Evolutionary conservation across 352 stramenopile genomes (phyloP).

Genomic region (Globisporangium viniferum): DNA sequence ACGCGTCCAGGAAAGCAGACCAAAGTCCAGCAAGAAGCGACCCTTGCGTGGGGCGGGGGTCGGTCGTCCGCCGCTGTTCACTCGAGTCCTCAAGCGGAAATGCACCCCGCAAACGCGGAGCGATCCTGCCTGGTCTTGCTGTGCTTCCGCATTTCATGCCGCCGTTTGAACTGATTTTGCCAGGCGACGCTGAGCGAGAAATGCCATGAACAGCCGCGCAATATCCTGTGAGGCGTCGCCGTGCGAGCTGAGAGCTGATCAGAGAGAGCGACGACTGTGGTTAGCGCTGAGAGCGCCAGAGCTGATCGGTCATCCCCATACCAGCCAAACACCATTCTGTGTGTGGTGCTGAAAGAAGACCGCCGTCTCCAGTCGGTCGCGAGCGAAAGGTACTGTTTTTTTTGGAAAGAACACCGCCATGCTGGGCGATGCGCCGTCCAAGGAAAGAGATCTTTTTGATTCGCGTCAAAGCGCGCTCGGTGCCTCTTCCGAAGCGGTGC

Average conservation of each 20-base stretch:
- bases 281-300: no score
- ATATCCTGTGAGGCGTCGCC: neutral
- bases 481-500: conserved; percentile 1
- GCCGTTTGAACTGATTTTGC: neutral
- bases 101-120: no score
- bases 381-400: neutral
- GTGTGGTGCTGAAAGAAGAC: no score
- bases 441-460: neutral
- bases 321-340: no score
- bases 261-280: neutral
- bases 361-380: neutral
- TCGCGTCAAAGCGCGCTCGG: neutral
- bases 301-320: no score
- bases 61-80: no score
- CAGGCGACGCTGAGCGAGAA: neutral
- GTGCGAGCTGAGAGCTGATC: neutral
- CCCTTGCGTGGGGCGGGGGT: no score
- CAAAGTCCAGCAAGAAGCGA: no score
- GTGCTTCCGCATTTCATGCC: neutral
- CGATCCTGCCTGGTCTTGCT: neutral
- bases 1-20: no score
- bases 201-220: neutral
- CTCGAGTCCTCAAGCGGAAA: no score
- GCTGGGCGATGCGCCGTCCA: neutral
- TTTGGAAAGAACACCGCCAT: neutral